Evolutionary conservation across 306 rosid species (phyloP), one percentile per base, ranked within the genome.

Genomic region (Crotalaria pallida): DNA sequence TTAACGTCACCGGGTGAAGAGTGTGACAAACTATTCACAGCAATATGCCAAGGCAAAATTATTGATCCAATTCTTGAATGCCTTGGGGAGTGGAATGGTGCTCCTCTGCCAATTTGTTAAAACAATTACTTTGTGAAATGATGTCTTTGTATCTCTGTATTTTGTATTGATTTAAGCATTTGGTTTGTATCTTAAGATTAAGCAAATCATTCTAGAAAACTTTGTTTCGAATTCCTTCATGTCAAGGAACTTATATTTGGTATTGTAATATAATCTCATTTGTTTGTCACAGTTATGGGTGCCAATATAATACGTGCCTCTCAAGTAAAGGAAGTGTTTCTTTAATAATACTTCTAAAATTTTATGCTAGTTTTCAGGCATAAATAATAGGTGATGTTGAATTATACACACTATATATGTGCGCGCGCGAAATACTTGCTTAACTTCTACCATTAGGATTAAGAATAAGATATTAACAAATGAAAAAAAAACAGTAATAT

Each of bases 1-100:
- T 80, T 75, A 0, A 75, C 38, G 10, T 92, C 98, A 22, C 89
- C 98, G 0, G 98, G 98, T 0, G 96, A 92, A 62, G 98, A 88
- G 43, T 92, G 80, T 60, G 98, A 92, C 66, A 85, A 77, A 69
- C 66, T 92, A 17, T 92, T 89, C 81, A 77, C 83, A 1, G 98
- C 98, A 1, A 55, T 92, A 65, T 86, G 96, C n/a, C 76, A 88
- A 67, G 96, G 96, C 0, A 88, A 85, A 71, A 82, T 88, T n/a
- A 88, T 89, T 57, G 98, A 92, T 74, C 93, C 98, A 1, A 65
- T 92, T 29, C 36, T 92, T 22, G 96, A 81, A 15, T 92, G 98
- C 63, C 86, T 88, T 31, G 77, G 68, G 1, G 96, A 81, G 5
- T 92, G 98, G 98, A 88, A 86, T 34, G 98, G 98, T 52, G 86